Conservation (phyloP, 257 asterid genomes). For the Solanum rostratum region DNA sequence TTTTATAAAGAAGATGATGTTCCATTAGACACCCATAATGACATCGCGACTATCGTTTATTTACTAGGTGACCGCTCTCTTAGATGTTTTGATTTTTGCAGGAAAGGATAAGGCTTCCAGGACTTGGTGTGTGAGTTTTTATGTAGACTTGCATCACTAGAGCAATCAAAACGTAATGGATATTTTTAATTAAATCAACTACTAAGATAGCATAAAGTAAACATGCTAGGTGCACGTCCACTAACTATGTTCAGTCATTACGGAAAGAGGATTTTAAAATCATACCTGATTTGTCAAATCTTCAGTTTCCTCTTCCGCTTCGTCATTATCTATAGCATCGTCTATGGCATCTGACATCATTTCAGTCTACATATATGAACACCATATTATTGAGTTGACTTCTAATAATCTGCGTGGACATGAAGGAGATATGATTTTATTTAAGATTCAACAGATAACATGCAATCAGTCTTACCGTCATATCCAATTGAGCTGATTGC, state of each 20-base stretch:
- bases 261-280: neutral
- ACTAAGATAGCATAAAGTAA: neutral
- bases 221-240: neutral
- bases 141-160: neutral
- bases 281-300: constrained; percentile 82
- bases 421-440: neutral
- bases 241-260: neutral
- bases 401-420: neutral
- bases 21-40: neutral
- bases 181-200: neutral
- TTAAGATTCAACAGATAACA: neutral
- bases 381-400: neutral
- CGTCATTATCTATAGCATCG: constrained; percentile 78
- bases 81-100: neutral
- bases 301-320: constrained; percentile 94
- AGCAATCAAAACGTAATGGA: neutral
- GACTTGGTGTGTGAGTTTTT: neutral
- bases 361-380: constrained; percentile 53
- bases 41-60: neutral
- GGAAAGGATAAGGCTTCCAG: neutral
- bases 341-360: constrained; percentile 93
- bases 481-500: constrained; percentile 95
- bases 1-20: neutral
- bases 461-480: constrained; percentile 46
- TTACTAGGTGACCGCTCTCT: neutral